Percentiles rank a stretch among this genome's conserved stretches.
phyloP scores from a whole-genome alignment of 1,284 basidiomycete species.

The Cystobasidiaceae sp. region DNA sequence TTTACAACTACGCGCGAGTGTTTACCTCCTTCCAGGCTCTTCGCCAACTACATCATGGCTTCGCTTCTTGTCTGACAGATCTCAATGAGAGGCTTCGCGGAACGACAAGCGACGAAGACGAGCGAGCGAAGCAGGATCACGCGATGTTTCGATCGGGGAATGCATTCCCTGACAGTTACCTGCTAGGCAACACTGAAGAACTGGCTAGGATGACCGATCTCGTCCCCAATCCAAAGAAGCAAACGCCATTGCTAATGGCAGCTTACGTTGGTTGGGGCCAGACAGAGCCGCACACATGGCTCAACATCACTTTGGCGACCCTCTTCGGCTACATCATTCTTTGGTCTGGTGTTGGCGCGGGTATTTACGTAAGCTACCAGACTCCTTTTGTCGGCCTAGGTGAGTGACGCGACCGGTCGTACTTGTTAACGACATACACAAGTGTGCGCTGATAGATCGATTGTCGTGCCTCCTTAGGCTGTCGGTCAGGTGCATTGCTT shows the following conservation, averaged over 20 bases:
- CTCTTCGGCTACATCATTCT: neutral
- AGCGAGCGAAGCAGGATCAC: too few relatives aligned
- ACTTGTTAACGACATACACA: neutral
- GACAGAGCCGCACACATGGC: neutral
- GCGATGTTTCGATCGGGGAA: neutral
- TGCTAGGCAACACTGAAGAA: neutral
- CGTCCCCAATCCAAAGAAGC: neutral
- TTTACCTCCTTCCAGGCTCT: neutral
- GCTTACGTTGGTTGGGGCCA: slow-evolving; percentile 14
- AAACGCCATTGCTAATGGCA: neutral
- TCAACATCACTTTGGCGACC: neutral
- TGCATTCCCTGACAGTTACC: neutral
- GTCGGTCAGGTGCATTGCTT: slow-evolving; percentile 8
- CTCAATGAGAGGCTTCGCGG: neutral
- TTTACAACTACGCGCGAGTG: slow-evolving; percentile 13
- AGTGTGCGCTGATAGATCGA: neutral
- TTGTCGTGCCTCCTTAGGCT: neutral
- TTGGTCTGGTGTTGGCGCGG: neutral
- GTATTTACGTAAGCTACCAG: slow-evolving; percentile 14
- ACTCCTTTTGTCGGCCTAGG: neutral
- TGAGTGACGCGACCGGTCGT: too few relatives aligned
- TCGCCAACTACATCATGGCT: slow-evolving; percentile 7
- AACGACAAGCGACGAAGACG: too few relatives aligned
- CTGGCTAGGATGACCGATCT: slow-evolving; percentile 8
- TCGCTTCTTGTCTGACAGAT: neutral